These are phyloP conservation scores for Boeremia lycopersici DNA, from an alignment of 2,329 filamentous ascomycete genomes.

Conservation along the genomic window DNA sequence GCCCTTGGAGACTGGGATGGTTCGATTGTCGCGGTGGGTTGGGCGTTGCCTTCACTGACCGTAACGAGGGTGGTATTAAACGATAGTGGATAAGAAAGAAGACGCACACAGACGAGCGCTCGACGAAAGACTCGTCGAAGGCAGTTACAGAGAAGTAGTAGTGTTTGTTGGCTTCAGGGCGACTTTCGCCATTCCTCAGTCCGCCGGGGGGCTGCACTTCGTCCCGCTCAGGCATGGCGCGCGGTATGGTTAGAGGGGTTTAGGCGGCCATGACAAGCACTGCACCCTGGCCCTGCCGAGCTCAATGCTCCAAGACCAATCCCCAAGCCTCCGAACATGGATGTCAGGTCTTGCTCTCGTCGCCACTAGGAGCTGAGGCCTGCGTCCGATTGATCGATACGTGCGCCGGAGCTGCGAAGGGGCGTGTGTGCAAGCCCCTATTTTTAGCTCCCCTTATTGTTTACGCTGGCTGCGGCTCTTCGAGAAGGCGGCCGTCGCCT, in stretches of 20 bases:
- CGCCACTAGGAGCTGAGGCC: constrained; percentile 25
- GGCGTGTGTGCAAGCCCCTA: constrained; percentile 26
- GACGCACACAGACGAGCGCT: constrained; percentile 19
- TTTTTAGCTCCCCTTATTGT: constrained; percentile 23
- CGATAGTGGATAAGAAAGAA: constrained; percentile 34
- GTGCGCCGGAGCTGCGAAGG: constrained; percentile 21
- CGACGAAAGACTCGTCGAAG: constrained; percentile 15
- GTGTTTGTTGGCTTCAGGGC: constrained; percentile 26
- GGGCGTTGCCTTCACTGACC: constrained; percentile 7
- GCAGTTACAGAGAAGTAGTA: constrained; percentile 13
- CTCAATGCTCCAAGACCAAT: constrained; percentile 14
- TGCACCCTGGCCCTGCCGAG: constrained; percentile 2
- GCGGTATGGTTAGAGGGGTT: constrained; percentile 20
- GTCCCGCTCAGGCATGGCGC: constrained; percentile 20
- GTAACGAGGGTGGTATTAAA: constrained; percentile 34
- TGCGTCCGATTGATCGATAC: constrained; percentile 25
- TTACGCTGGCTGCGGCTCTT: constrained; percentile 13
- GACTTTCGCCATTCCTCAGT: constrained; percentile 31
- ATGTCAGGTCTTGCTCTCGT: constrained; percentile 21
- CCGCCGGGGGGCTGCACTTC: constrained; percentile 16
- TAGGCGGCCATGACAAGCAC: constrained; percentile 7
- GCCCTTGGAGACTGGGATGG: constrained; percentile 10
- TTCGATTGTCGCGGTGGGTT: constrained; percentile 10
- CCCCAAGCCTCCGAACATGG: constrained; percentile 21
- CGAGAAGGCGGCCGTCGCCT: background rate